A percentile compares a stretch with the other conserved stretches of the same genome.
Evolutionary conservation across 257 asterid genomes (phyloP).

Genomic region (Fraxinus anomala): DNA sequence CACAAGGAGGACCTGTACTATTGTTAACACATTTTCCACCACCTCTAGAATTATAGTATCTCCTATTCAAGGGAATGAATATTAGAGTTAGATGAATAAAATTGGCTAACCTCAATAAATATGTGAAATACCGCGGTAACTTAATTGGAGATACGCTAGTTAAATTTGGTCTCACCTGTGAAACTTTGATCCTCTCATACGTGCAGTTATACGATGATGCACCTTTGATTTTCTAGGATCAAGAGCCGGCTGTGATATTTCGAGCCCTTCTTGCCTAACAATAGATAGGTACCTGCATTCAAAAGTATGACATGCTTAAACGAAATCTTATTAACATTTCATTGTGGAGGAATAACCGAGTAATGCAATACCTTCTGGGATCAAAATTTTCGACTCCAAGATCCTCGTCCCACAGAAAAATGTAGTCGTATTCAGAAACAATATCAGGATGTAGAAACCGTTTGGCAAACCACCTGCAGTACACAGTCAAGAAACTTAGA

Average conservation of each 20-base stretch:
- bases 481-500: neutral
- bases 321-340: neutral
- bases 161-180: slow-evolving; percentile 59
- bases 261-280: slow-evolving; percentile 73
- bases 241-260: slow-evolving; percentile 83
- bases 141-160: neutral
- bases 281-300: slow-evolving; percentile 63
- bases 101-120: neutral
- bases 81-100: neutral
- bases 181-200: slow-evolving; percentile 56
- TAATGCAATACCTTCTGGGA: slow-evolving; percentile 58
- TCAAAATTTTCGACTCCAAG: slow-evolving; percentile 73
- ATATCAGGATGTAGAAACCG: slow-evolving; percentile 96
- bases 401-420: slow-evolving; percentile 95
- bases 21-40: slow-evolving; percentile 55
- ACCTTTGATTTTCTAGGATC: slow-evolving; percentile 62
- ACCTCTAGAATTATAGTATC: slow-evolving; percentile 56
- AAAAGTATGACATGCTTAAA: slow-evolving; percentile 6
- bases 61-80: slow-evolving; percentile 43
- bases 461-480: slow-evolving; percentile 92
- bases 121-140: neutral
- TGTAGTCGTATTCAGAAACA: slow-evolving; percentile 72
- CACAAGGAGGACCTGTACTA: slow-evolving; percentile 84
- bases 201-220: slow-evolving; percentile 72
- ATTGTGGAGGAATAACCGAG: neutral